These are phyloP conservation scores for Endotrypanum monterogeii DNA, from an alignment of 208 protist genomes.

Conservation along the genomic window DNA sequence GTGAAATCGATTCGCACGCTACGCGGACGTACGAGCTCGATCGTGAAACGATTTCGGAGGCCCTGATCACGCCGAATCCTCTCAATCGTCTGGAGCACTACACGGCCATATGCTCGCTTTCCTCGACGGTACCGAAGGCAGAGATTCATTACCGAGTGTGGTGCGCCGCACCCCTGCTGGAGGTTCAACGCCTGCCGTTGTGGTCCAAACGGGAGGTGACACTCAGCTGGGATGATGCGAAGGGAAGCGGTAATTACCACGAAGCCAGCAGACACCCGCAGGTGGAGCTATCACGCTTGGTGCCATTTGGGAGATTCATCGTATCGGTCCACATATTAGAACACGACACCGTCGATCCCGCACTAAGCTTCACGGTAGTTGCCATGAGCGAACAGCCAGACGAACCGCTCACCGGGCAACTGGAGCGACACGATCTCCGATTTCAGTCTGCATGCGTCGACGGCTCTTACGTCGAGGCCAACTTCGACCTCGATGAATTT, in stretches of 20 bases:
- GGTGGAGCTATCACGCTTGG: slow-evolving; percentile 69
- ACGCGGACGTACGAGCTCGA: slow-evolving; percentile 37
- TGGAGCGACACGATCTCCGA: slow-evolving; percentile 50
- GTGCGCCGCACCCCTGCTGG: slow-evolving; percentile 49
- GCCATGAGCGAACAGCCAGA: slow-evolving; percentile 47
- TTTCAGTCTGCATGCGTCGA: slow-evolving; percentile 75
- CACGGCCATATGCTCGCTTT: slow-evolving; percentile 59
- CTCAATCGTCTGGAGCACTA: slow-evolving; percentile 38
- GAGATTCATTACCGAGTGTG: slow-evolving; percentile 61
- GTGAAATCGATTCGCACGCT: slow-evolving; percentile 24
- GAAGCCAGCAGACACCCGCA: slow-evolving; percentile 73
- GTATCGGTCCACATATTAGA: slow-evolving; percentile 62
- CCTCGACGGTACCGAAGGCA: slow-evolving; percentile 37
- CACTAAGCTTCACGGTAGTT: slow-evolving; percentile 78
- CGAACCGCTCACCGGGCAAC: slow-evolving; percentile 53
- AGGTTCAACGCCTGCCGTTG: slow-evolving; percentile 42
- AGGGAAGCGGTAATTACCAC: slow-evolving; percentile 76
- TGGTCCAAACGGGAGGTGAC: slow-evolving; percentile 57
- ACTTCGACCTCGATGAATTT: slow-evolving; percentile 39
- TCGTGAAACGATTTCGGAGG: slow-evolving; percentile 34
- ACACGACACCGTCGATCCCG: slow-evolving; percentile 50
- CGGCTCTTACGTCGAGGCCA: slow-evolving; percentile 55
- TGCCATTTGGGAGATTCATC: slow-evolving; percentile 50
- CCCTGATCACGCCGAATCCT: slow-evolving; percentile 32
- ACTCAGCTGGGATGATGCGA: slow-evolving; percentile 41